Percentiles rank a stretch among this genome's conserved stretches.
Conservation (phyloP, 306 rosid species). For the Clitoria ternatea region DNA sequence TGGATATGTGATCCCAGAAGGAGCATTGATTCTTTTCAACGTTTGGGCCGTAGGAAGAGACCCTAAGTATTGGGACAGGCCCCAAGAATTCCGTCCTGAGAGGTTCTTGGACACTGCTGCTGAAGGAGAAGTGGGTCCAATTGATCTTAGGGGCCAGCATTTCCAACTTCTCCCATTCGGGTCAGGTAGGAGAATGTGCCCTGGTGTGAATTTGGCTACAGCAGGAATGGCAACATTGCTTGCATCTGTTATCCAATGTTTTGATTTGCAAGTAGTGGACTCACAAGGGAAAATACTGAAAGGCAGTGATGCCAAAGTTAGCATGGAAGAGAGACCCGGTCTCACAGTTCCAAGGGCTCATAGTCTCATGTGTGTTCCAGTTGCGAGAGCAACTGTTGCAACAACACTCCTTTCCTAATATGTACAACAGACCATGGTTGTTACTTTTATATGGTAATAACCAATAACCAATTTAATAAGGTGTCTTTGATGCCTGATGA, state of each 20-base stretch:
- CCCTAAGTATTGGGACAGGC: constrained; percentile 38
- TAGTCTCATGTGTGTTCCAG: constrained; percentile 37
- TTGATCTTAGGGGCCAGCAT: constrained; percentile 36
- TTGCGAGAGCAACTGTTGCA: not conserved
- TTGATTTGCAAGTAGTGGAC: constrained; percentile 32
- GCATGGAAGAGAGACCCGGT: constrained; percentile 40
- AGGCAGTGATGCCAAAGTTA: not conserved
- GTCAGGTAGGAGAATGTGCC: constrained; percentile 54
- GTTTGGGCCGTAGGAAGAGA: constrained; percentile 52
- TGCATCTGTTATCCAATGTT: constrained; percentile 46
- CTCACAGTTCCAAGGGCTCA: constrained; percentile 36
- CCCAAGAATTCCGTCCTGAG: constrained; percentile 38
- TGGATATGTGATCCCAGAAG: constrained; percentile 32
- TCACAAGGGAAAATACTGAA: not conserved
- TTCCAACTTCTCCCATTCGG: constrained; percentile 49
- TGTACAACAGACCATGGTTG: not conserved
- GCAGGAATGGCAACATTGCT: constrained; percentile 37
- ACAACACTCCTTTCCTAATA: constrained; percentile 11
- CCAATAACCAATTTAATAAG: constrained; percentile 2
- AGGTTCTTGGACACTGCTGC: constrained; percentile 14
- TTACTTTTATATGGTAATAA: not conserved
- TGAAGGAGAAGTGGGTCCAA: not conserved
- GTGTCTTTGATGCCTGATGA: not conserved
- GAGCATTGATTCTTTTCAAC: constrained; percentile 37
- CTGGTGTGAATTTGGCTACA: constrained; percentile 38